These are phyloP conservation scores for Plantago coronopus DNA, from an alignment of 305 asterid genomes.

Conservation along the genomic window DNA sequence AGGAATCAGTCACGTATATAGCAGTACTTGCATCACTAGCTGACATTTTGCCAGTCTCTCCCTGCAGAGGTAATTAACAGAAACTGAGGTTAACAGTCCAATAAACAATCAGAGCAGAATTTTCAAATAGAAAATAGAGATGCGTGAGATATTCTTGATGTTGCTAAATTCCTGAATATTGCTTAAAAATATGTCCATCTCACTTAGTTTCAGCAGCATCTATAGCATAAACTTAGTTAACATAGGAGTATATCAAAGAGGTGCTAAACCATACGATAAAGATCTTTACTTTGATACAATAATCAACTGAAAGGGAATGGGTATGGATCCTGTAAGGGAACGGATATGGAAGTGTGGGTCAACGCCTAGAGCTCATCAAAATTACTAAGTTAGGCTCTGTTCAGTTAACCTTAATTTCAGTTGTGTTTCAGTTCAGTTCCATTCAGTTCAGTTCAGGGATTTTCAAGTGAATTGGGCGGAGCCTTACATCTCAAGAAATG, in stretches of 20 bases:
- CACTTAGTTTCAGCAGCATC: neutral
- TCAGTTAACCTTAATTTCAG: no score
- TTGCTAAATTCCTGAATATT: neutral
- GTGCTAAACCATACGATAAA: neutral
- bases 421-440: no score
- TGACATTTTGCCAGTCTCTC: constrained; percentile 93
- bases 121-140: constrained; percentile 10
- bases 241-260: neutral
- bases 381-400: no score
- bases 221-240: no score
- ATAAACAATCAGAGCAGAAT: constrained; percentile 15
- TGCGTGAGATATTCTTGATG: neutral
- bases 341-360: neutral
- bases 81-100: constrained; percentile 4
- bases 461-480: no score
- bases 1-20: constrained; percentile 85
- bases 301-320: neutral
- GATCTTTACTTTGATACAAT: neutral
- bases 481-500: neutral
- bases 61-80: constrained; percentile 45
- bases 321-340: no score
- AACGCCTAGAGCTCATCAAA: neutral
- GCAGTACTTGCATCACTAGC: constrained; percentile 95
- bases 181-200: neutral
- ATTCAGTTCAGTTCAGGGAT: no score